A percentile compares a stretch with the other conserved stretches of the same genome.
Conservation (phyloP, 2,329 filamentous ascomycete genomes). For the Aotearoamyces nothofagi region DNA sequence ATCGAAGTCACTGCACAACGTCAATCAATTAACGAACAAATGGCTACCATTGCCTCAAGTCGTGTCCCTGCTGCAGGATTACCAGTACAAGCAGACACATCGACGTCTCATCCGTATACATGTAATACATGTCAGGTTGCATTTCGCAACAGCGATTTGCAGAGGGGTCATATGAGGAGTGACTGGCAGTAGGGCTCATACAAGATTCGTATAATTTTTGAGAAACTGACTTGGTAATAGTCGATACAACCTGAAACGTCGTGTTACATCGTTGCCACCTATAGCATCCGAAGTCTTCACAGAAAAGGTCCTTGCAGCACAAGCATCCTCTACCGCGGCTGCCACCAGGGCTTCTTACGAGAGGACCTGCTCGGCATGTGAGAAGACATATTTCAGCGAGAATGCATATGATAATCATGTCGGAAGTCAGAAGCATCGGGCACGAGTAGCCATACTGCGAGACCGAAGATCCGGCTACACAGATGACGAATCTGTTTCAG, state of each 20-base stretch:
- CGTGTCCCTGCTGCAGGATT: too few relatives aligned
- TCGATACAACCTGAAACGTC: slow-evolving; percentile 91
- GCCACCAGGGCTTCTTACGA: slow-evolving; percentile 83
- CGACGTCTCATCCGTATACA: slow-evolving; percentile 70
- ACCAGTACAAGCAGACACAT: slow-evolving; percentile 14
- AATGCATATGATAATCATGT: slow-evolving; percentile 92
- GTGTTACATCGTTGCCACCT: slow-evolving; percentile 78
- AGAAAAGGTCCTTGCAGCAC: slow-evolving; percentile 87
- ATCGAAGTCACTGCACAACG: too few relatives aligned
- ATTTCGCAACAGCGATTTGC: slow-evolving; percentile 84
- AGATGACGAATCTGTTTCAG: slow-evolving; percentile 59
- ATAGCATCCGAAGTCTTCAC: slow-evolving; percentile 87
- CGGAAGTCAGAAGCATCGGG: slow-evolving; percentile 77
- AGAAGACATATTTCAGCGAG: slow-evolving; percentile 90
- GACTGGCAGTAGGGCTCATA: slow-evolving; percentile 99
- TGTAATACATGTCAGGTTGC: slow-evolving; percentile 98
- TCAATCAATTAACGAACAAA: too few relatives aligned
- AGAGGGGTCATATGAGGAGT: slow-evolving; percentile 91
- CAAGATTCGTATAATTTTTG: slow-evolving; percentile 3
- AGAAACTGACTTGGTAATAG: slow-evolving; percentile 27
- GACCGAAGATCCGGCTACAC: slow-evolving; percentile 24
- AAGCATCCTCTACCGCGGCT: slow-evolving; percentile 69
- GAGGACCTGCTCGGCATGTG: slow-evolving; percentile 65
- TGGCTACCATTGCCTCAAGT: too few relatives aligned
- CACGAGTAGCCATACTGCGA: slow-evolving; percentile 38